Conservation (phyloP, 2,329 filamentous ascomycete genomes). For the Chaetomium globosum region DNA sequence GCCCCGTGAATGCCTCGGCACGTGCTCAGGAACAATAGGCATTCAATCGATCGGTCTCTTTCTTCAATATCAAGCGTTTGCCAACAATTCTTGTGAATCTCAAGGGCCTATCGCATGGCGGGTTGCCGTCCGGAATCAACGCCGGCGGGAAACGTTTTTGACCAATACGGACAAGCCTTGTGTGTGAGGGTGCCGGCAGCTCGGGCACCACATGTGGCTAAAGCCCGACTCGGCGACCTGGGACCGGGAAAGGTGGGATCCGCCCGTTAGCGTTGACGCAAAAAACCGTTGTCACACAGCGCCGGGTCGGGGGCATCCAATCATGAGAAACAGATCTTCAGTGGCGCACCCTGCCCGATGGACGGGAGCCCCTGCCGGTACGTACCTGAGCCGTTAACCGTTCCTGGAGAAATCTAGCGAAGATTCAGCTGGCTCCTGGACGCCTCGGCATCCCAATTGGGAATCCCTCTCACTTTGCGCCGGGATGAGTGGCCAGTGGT, state of each 20-base stretch:
- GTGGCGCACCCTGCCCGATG: constrained; percentile 31
- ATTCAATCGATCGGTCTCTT: not conserved
- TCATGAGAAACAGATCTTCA: constrained; percentile 36
- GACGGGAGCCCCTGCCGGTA: constrained; percentile 20
- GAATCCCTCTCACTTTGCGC: constrained; percentile 17
- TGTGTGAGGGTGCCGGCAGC: constrained; percentile 44
- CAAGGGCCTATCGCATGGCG: not conserved
- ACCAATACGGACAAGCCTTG: constrained; percentile 12
- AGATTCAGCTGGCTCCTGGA: constrained; percentile 33
- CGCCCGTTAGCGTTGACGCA: constrained; percentile 39
- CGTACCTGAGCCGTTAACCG: constrained; percentile 37
- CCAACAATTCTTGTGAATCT: not conserved
- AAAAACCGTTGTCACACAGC: constrained; percentile 40
- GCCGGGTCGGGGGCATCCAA: constrained; percentile 36
- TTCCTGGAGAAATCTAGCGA: constrained; percentile 35
- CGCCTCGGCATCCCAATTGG: constrained; percentile 29
- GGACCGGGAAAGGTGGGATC: constrained; percentile 35
- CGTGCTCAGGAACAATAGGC: not conserved
- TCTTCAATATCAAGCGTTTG: not conserved
- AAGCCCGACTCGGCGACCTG: constrained; percentile 39
- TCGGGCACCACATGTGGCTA: constrained; percentile 51
- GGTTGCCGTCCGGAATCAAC: constrained; percentile 1
- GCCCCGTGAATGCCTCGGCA: not conserved
- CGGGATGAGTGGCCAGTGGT: not conserved
- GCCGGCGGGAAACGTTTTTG: not conserved